Conservation (phyloP, 169 alveolate genomes). For the Plasmodium falciparum region DNA sequence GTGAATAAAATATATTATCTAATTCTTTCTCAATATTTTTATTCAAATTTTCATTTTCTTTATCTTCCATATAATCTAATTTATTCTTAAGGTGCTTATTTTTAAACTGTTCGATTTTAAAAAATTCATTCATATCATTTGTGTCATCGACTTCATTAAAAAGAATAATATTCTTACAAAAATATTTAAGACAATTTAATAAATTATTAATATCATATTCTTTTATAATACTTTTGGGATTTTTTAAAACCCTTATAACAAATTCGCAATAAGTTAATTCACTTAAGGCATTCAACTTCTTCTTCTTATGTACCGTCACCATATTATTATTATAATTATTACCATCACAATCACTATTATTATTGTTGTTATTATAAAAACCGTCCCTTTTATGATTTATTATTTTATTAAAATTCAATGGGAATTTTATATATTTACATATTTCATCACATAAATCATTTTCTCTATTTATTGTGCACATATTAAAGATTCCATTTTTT, state of each 20-base stretch:
- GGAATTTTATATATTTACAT: slow-evolving; percentile 44
- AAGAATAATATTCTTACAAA: slow-evolving; percentile 42
- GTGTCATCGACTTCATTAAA: slow-evolving; percentile 24
- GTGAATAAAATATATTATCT: slow-evolving; percentile 50
- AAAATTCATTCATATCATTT: slow-evolving; percentile 51
- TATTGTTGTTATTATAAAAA: too few relatives aligned
- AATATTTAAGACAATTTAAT: slow-evolving; percentile 32
- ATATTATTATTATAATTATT: too few relatives aligned
- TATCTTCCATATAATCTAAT: neutral
- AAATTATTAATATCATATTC: slow-evolving; percentile 43
- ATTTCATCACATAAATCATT: neutral
- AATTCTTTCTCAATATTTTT: slow-evolving; percentile 52
- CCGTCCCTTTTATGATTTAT: slow-evolving; percentile 12
- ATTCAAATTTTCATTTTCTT: slow-evolving; percentile 27
- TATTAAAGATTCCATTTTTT: neutral
- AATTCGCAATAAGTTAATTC: slow-evolving; percentile 44
- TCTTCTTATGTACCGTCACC: neutral
- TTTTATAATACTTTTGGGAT: slow-evolving; percentile 31
- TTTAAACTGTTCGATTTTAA: slow-evolving; percentile 68
- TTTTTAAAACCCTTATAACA: slow-evolving; percentile 20
- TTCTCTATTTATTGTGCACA: neutral
- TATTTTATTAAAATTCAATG: slow-evolving; percentile 45
- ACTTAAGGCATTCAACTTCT: slow-evolving; percentile 2
- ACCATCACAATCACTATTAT: too few relatives aligned
- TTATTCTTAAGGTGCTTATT: slow-evolving; percentile 33